Evolutionary conservation across 192 early-diverging fungal genomes (phyloP).

Genomic region (Coemansia sp.): DNA sequence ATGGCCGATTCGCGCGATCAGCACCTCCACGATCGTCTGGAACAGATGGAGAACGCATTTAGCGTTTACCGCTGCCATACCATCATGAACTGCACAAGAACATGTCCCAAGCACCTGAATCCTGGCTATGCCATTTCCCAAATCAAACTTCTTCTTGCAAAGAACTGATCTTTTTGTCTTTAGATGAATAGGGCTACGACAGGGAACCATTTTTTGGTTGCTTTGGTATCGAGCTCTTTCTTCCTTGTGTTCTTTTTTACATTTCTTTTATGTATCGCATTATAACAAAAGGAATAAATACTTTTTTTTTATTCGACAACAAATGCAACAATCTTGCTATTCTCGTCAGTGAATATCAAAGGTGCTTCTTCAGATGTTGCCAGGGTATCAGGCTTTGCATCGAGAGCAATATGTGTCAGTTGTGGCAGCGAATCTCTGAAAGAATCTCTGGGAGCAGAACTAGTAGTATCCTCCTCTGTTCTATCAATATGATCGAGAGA

Average conservation of each 20-base stretch:
- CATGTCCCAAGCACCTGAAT: slow-evolving; percentile 98
- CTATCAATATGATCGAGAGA: not conserved
- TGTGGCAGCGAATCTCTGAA: not conserved
- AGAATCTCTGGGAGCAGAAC: not conserved
- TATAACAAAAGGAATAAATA: slow-evolving; percentile 3
- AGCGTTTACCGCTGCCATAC: slow-evolving; percentile 99
- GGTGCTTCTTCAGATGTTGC: slow-evolving; percentile 16
- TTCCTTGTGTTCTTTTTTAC: slow-evolving; percentile 7
- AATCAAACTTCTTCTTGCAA: slow-evolving; percentile 93
- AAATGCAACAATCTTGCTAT: slow-evolving; percentile 17
- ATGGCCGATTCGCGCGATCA: slow-evolving; percentile 97
- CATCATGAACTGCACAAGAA: slow-evolving; percentile 97
- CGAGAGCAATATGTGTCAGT: slow-evolving; percentile 8
- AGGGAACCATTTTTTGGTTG: not conserved
- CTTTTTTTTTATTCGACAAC: not conserved
- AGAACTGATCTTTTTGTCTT: slow-evolving; percentile 33
- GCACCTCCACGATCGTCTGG: slow-evolving; percentile 80
- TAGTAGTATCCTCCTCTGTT: not conserved
- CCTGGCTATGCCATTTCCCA: slow-evolving; percentile 95
- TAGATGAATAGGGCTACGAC: not conserved
- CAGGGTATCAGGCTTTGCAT: slow-evolving; percentile 34
- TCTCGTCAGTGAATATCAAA: slow-evolving; percentile 28
- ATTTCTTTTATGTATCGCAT: slow-evolving; percentile 8
- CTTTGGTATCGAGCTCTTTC: not conserved
- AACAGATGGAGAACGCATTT: slow-evolving; percentile 89